These are phyloP conservation scores for Limonium bicolor DNA, from an alignment of 148 eudicot genomes.

Conservation along the genomic window DNA sequence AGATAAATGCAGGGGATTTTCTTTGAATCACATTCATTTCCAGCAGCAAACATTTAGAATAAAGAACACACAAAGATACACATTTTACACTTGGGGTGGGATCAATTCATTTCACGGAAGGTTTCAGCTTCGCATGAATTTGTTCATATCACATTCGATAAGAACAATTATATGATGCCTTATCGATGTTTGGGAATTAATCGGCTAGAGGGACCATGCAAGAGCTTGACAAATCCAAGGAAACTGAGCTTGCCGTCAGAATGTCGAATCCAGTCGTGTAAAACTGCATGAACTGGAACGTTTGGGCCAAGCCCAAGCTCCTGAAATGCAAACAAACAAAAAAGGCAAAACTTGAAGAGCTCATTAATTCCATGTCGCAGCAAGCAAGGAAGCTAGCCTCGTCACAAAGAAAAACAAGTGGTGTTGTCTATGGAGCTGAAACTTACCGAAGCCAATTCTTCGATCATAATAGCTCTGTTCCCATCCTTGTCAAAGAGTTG, in stretches of 20 bases:
- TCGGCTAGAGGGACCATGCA: constrained; percentile 65
- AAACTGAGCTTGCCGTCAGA: constrained; percentile 96
- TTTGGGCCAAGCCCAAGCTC: constrained; percentile 88
- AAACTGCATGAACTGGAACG: constrained; percentile 89
- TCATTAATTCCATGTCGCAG: neutral
- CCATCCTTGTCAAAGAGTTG: constrained; percentile 91
- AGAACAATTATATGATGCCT: neutral
- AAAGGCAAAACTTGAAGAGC: neutral
- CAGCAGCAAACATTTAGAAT: too few relatives aligned
- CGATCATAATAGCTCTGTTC: constrained; percentile 74
- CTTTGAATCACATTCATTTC: too few relatives aligned
- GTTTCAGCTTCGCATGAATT: too few relatives aligned
- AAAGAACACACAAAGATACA: too few relatives aligned
- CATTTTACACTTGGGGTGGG: too few relatives aligned
- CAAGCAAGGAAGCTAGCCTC: neutral
- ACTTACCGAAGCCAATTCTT: constrained; percentile 87
- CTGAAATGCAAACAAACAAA: constrained; percentile 22
- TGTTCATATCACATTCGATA: too few relatives aligned
- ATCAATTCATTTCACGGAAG: too few relatives aligned
- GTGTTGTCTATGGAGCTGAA: too few relatives aligned
- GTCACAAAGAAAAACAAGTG: neutral
- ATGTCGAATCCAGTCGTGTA: constrained; percentile 92
- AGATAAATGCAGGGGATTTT: too few relatives aligned
- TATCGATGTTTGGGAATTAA: constrained; percentile 47
- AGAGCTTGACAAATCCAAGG: constrained; percentile 78